Base-by-base conservation (phyloP, 306 rosid genomes). In the Sicyos baderoa region DNA sequence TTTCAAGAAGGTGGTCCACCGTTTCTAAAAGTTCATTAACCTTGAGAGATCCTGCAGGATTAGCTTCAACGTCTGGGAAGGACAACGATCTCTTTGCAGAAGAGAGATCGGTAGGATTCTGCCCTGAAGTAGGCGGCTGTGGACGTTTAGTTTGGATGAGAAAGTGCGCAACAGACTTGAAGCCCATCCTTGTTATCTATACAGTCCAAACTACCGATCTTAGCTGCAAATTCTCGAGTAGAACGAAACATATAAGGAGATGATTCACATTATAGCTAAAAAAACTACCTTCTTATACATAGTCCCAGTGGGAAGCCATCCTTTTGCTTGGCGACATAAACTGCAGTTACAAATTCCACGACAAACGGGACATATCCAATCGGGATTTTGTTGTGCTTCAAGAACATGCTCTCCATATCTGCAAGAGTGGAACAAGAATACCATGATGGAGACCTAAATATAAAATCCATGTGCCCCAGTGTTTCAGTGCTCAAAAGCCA, bases 321-420 rank as follows among this genome's bases (percentile, higher is more conserved):
- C 97, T 82, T 86, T 90, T 45, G 89, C 86, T 62, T 83, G 84
- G 64, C 99, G 87, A 75, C 99, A 94, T 19, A 94, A 81, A 74
- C 99, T 94, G 82, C 99, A 94, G 78, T 94, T 94, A 84, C 99
- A 94, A 77, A 90, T 90, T 84, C 95, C 99, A 29, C 99, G 97
- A 85, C 99, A 94, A 58, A 49, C 84, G 0, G 96, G 99, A 74
- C 97, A 90, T 63, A 76, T 68, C 99, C 99, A 94, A 73, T 77
- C 49, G 56, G 88, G 85, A 75, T 90, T 79, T 74, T 84, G 75
- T 59, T 72, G 52, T 60, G 95, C 99, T 83, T 94, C 96, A 72
- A 86, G 85, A 22, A 90, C 91, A 78, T 94, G 96, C 80, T 94
- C 99, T 70, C 97, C 99, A 70, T 88, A 94, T 72, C 99, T 90